Evolutionary conservation across 805 yeast species (phyloP), one percentile per base, ranked within the genome.

Genomic region (Suhomyces faveliae): DNA sequence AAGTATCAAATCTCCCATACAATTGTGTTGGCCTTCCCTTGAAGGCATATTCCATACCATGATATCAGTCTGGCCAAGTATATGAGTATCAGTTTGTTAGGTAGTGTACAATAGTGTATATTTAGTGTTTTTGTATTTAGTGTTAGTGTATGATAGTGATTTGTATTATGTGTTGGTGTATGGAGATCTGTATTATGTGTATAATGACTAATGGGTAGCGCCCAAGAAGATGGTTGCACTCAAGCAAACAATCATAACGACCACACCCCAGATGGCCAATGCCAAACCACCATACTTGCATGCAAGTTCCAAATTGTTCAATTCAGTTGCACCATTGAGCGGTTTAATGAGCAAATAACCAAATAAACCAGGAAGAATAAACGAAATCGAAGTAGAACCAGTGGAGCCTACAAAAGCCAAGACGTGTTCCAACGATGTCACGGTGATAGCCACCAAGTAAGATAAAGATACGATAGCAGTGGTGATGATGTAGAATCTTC

Each of bases 351-450:
- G 63, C 60, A 81, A 77, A 60, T 68, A 86, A 0, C 92, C 92
- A 63, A 86, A 87, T 48, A 83, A 68, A 0, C 95, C 94, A 0
- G 95, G 95, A 38, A 87, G 70, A 8, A 85, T 85, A 63, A 86
- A 87, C 20, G 89, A 82, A 43, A 87, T 87, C 21, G 89, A 73
- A 0, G 91, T 87, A 4, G 91, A 87, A 0, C 95, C 95, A 0
- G 94, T 87, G 4, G 91, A 85, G 3, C 95, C 95, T 8, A 87
- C 90, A 45, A 87, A 68, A 1, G 92, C 81, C 42, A 87, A 65
- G 3, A 87, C 86, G 29, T 79, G 74, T 45, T 85, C 91, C 59
- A 87, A 80, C 0, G 89, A 84, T 1, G 74, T 68, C 8, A 87
- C 77, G 8, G 80, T 63, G 0, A 82, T 63, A 0, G 95, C 89